Evolutionary conservation across 345 rosid genomes (phyloP), one percentile per base, ranked within the genome.

Genomic region (Bruguiera parviflora): DNA sequence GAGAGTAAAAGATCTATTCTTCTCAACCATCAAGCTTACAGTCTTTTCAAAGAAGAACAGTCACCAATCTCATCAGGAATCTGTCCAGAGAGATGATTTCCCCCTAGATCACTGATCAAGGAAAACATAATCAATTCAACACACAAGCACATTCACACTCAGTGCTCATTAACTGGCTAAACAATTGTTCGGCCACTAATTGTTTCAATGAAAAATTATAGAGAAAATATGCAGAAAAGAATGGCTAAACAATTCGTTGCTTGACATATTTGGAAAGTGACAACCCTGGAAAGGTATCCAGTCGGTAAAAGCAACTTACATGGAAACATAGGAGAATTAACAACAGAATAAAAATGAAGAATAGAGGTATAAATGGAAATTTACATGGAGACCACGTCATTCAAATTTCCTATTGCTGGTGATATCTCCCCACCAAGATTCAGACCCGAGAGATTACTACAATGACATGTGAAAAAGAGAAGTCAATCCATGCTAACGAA

Each of bases 61-160:
- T 90, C 96, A 58, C 98, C 99, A 67, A 95, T 92, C 83, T 95
- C 99, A 69, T 95, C 99, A 32, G 99, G 99, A 52, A 95, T 95
- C 79, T 95, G 99, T 28, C 99, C 99, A 3, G 96, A 83, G 28
- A 92, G 87, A 56, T 71, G 85, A 77, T 95, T 95, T 52, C 89
- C 91, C 68, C 82, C 80, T 16, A 95, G 88, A 79, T 90, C 99
- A 70, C 99, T 95, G 75, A 9, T 35, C 39, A 63, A 74, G 24
- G 59, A 56, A 21, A 10, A 24, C 49, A 13, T 19, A 43, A 13
- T 43, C 49, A 43, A 13, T 15, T 43, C 49, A 4, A 13, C 49
- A 43, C 49, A 13, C 49, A 43, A 43, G 49, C 18, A 43, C 49
- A 13, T 43, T 43, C 49, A 43, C 15, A 13, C 49, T 15, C 49